Percentiles rank a stretch among this genome's conserved stretches.
phyloP scores from a whole-genome alignment of 164 flowering plant genomes.

The Annona squamosa region DNA sequence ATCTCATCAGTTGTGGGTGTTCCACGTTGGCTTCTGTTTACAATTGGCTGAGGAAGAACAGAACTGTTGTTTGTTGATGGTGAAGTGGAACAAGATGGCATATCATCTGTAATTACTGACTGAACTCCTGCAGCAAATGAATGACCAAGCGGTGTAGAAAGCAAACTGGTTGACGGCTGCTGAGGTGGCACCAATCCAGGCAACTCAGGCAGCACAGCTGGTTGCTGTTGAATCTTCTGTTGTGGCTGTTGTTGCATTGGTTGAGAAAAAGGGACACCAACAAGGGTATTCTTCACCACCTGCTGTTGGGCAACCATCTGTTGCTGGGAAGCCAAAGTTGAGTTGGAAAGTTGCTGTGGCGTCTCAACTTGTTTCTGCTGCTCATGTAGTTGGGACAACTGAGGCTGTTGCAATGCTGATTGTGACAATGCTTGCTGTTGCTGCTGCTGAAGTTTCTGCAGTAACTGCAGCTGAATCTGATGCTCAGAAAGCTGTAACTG shows the following conservation, averaged over 20 bases:
- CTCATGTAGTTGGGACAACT: slow-evolving; percentile 47
- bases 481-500: slow-evolving; percentile 55
- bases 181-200: slow-evolving; percentile 36
- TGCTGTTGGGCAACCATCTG: slow-evolving; percentile 37
- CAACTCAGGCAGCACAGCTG: slow-evolving; percentile 40
- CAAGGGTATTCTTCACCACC: slow-evolving; percentile 33
- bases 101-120: slow-evolving; percentile 62
- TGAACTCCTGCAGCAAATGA: slow-evolving; percentile 44
- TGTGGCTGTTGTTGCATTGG: slow-evolving; percentile 30
- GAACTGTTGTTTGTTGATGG: slow-evolving; percentile 70
- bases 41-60: slow-evolving; percentile 31
- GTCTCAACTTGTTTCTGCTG: slow-evolving; percentile 61
- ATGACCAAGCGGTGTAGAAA: slow-evolving; percentile 34
- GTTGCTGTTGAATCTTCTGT: slow-evolving; percentile 50
- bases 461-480: slow-evolving; percentile 62
- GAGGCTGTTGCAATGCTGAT: slow-evolving; percentile 42
- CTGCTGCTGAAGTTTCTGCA: slow-evolving; percentile 81
- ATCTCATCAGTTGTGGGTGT: slow-evolving; percentile 44
- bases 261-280: slow-evolving; percentile 37
- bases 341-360: slow-evolving; percentile 49
- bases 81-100: slow-evolving; percentile 86
- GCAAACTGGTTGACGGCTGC: slow-evolving; percentile 33
- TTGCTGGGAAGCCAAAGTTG: slow-evolving; percentile 41
- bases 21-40: slow-evolving; percentile 32
- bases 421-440: slow-evolving; percentile 62